Conservation (phyloP, 1,139 yeast species). For the Geotrichum macrosporum region DNA sequence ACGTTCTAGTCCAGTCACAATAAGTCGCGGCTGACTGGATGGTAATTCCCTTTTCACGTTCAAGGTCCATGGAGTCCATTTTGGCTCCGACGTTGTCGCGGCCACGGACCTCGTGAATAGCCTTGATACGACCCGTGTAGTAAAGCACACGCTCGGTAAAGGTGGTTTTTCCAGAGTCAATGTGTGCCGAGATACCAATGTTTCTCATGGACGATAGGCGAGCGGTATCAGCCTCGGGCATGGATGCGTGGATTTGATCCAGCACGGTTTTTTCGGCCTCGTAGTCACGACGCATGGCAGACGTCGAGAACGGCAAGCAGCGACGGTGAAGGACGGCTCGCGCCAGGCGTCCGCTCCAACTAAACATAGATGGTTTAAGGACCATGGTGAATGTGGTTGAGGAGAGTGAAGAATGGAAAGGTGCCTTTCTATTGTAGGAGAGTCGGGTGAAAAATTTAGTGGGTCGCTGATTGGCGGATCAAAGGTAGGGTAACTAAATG, state of each 20-base stretch:
- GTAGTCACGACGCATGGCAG: conserved; percentile 24
- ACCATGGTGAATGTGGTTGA: conserved; percentile 4
- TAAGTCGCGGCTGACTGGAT: conserved; percentile 98
- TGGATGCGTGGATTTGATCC: conserved; percentile 43
- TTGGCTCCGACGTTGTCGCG: conserved; percentile 97
- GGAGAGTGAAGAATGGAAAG: not conserved
- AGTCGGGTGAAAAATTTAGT: conserved; percentile 4
- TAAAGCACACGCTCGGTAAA: conserved; percentile 94
- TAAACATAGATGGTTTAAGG: conserved; percentile 6
- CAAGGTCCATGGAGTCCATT: conserved; percentile 97
- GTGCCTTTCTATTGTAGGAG: no score
- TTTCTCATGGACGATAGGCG: conserved; percentile 68
- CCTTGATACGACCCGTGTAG: conserved; percentile 95
- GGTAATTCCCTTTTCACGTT: conserved; percentile 96
- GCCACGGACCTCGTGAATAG: conserved; percentile 97
- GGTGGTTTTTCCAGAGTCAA: conserved; percentile 94
- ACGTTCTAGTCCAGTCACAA: conserved; percentile 82
- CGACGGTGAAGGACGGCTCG: not conserved
- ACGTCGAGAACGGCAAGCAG: conserved; percentile 11
- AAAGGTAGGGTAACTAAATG: no score
- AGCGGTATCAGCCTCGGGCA: conserved; percentile 55
- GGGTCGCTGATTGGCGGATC: no score
- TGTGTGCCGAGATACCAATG: conserved; percentile 97
- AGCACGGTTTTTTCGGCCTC: conserved; percentile 36
- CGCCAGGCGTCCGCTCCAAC: conserved; percentile 1